phyloP scores from a whole-genome alignment of 805 yeast species.

The Teunomyces panamensis region DNA sequence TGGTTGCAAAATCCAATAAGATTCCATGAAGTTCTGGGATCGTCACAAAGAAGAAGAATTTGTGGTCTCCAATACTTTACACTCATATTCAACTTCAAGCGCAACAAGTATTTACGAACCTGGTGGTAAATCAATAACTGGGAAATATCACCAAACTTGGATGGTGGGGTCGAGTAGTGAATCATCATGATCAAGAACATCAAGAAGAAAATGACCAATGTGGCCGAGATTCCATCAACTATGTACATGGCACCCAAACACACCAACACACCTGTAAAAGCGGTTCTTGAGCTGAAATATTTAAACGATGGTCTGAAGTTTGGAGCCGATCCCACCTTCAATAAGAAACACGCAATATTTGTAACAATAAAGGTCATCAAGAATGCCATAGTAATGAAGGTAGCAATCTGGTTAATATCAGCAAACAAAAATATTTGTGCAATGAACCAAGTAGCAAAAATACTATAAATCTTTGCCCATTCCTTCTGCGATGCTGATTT shows the following conservation, averaged over 20 bases:
- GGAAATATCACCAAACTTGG: constrained; percentile 97
- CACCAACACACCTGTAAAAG: constrained; percentile 66
- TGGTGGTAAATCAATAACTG: constrained; percentile 95
- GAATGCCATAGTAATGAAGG: constrained; percentile 95
- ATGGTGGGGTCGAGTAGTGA: constrained; percentile 91
- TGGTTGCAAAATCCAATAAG: constrained; percentile 90
- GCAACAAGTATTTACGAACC: constrained; percentile 82
- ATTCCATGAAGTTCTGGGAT: constrained; percentile 91
- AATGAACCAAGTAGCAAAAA: constrained; percentile 73
- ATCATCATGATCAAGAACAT: constrained; percentile 68
- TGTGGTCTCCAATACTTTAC: constrained; percentile 99
- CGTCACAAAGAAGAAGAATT: constrained; percentile 79
- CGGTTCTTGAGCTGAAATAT: constrained; percentile 80
- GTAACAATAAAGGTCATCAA: constrained; percentile 94
- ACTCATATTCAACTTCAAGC: constrained; percentile 79
- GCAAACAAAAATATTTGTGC: constrained; percentile 86
- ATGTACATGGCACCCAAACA: constrained; percentile 87
- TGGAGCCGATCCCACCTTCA: constrained; percentile 93
- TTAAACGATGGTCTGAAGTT: constrained; percentile 94
- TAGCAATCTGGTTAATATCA: constrained; percentile 90
- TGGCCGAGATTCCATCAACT: constrained; percentile 89
- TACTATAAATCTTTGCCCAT: constrained; percentile 62
- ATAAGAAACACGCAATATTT: constrained; percentile 86
- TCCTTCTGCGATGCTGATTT: constrained; percentile 40
- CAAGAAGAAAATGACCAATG: constrained; percentile 65